Evolutionary conservation across 1,284 basidiomycete species (phyloP).

Genomic region (Fomes fomentarius): DNA sequence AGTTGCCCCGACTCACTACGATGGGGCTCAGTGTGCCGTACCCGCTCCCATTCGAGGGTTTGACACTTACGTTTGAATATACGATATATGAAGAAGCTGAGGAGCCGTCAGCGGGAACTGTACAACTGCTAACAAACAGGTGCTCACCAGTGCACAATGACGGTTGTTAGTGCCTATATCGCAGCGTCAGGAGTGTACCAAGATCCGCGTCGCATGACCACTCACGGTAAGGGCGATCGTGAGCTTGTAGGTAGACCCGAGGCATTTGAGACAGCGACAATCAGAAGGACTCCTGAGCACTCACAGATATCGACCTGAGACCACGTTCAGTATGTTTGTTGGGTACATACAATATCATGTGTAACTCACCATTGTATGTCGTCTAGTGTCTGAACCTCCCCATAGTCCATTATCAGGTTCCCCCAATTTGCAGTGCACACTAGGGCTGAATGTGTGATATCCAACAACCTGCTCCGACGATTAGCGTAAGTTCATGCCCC

Average conservation of each 20-base stretch:
- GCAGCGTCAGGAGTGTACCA: neutral
- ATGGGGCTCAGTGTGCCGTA: neutral
- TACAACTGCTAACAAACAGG: neutral
- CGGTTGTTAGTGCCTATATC: constrained; percentile 17
- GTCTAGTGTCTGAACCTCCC: constrained; percentile 10
- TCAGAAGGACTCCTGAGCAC: neutral
- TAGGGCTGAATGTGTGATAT: constrained; percentile 15
- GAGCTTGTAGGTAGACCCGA: constrained; percentile 1
- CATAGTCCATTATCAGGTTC: constrained; percentile 15
- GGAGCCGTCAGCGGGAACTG: neutral
- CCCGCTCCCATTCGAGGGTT: neutral
- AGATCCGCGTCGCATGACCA: neutral
- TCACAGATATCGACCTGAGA: constrained; percentile 16
- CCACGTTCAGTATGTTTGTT: neutral
- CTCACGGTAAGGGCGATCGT: constrained; percentile 22
- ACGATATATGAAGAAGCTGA: constrained; percentile 21
- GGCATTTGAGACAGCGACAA: neutral
- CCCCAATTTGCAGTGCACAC: constrained; percentile 20
- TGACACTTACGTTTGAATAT: constrained; percentile 9
- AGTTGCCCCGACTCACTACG: constrained; percentile 20
- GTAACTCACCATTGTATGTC: constrained; percentile 16
- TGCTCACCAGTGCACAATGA: constrained; percentile 18
- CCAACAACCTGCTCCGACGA: constrained; percentile 18
- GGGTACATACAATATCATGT: neutral
- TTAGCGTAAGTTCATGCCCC: too few species aligned